Base-by-base conservation (phyloP, 129 eudicot species). In the Erigeron canadensis region DNA sequence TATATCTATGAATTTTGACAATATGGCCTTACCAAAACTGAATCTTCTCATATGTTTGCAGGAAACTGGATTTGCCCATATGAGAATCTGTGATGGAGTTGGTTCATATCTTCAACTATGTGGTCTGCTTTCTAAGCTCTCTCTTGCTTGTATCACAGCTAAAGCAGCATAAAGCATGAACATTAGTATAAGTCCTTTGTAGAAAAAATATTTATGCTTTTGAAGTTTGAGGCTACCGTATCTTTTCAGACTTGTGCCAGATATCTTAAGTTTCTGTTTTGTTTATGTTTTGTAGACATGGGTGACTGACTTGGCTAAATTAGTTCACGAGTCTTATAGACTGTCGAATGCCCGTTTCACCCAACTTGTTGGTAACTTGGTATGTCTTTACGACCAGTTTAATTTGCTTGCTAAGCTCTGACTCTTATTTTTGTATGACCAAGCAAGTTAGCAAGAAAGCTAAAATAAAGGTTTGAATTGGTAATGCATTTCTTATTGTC, bases 41-140 rank as follows among this genome's bases (percentile, higher is more conserved):
- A 19, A 43, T 37, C 0, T 40, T 0, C 2, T 41, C 23, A 46
- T n/a, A 22, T 28, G 37, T 60, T 22, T 54, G 71, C 75, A 93
- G 96, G 98, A 93, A 84, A 93, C 98, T 81, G 98, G 98, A 69
- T 93, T 89, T 85, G 95, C 95, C 12, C 98, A 93, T 80, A 93
- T 93, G 98, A 93, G 98, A 78, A 93, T 93, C 63, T 89, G 90
- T 53, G 98, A 93, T 40, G 98, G 98, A 76, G 98, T 93, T 74
- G 98, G 98, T 77, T 89, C 98, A 47, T 93, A 89, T 86, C 98
- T 93, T 79, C 98, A 93, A 66, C 78, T 93, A 23, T 93, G 93
- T 67, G 98, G 98, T 70, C 67, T 93, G 71, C 86, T 93, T 67
- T 92, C 98, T 5, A 93, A 93, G 83, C 82, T 89, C 57, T 89